Conservation (phyloP, 176 grass and related monocot genomes). For the Puccinellia tenuiflora region DNA sequence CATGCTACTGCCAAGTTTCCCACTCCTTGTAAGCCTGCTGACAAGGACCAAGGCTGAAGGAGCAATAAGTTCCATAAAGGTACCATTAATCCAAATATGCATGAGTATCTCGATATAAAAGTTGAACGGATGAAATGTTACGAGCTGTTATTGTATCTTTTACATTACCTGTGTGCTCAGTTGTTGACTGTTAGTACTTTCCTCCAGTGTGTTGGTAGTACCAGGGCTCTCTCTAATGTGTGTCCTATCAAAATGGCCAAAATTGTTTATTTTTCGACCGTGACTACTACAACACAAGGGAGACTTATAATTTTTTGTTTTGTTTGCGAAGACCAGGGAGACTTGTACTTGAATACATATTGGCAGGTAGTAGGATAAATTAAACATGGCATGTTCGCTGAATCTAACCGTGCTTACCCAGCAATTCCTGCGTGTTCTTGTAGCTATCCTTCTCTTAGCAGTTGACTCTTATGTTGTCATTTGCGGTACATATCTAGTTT, state of each 20-base stretch:
- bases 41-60: no score
- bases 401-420: background rate
- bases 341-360: background rate
- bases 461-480: background rate
- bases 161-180: background rate
- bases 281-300: background rate
- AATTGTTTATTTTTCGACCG: background rate
- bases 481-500: background rate
- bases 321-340: no score
- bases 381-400: background rate
- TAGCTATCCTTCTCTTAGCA: background rate
- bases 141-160: no score
- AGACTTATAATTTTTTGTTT: no score
- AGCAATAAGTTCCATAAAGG: no score
- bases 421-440: no score
- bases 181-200: background rate
- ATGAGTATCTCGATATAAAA: no score
- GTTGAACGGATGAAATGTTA: no score
- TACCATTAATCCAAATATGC: no score
- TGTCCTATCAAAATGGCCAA: background rate
- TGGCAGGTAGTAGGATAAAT: background rate
- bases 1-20: no score
- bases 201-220: background rate
- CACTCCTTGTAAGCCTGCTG: no score
- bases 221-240: background rate